Percentiles rank a stretch among this genome's conserved stretches.
Evolutionary conservation across 495 filamentous ascomycete genomes (phyloP).

Genomic region (Tuber umbilicatum): DNA sequence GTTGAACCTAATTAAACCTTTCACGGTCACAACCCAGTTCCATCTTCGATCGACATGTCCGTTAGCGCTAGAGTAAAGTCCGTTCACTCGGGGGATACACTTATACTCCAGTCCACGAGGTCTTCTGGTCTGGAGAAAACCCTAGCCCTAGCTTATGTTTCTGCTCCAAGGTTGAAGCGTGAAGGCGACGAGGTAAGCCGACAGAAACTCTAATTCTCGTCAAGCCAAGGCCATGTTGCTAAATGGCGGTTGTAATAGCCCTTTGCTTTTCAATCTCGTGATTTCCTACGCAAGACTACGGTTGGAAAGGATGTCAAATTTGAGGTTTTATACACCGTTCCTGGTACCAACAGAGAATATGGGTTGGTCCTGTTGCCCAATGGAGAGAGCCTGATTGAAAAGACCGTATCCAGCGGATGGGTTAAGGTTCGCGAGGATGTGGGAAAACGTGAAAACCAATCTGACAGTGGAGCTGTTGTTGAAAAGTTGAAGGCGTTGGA

Average conservation of each 20-base stretch:
- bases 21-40: slow-evolving; percentile 5
- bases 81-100: slow-evolving; percentile 84
- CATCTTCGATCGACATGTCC: slow-evolving; percentile 19
- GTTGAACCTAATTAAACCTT: slow-evolving; percentile 9
- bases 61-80: slow-evolving; percentile 78
- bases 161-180: slow-evolving; percentile 73
- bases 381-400: slow-evolving; percentile 69
- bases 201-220: slow-evolving; percentile 5
- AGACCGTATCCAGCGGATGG: slow-evolving; percentile 77
- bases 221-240: slow-evolving; percentile 18
- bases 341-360: slow-evolving; percentile 70
- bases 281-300: slow-evolving; percentile 72
- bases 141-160: slow-evolving; percentile 84
- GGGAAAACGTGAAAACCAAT: slow-evolving; percentile 71
- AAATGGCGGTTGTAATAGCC: slow-evolving; percentile 46
- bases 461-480: slow-evolving; percentile 60
- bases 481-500: slow-evolving; percentile 73
- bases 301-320: slow-evolving; percentile 86
- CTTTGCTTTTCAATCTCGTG: slow-evolving; percentile 85
- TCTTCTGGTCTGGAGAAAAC: slow-evolving; percentile 69
- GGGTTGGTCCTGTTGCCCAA: slow-evolving; percentile 67
- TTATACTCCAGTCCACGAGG: slow-evolving; percentile 67
- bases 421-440: slow-evolving; percentile 87
- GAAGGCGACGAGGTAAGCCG: slow-evolving; percentile 76
- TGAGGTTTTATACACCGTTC: slow-evolving; percentile 72